Percentiles rank a stretch among this genome's conserved stretches.
Evolutionary conservation across 2,329 filamentous ascomycete genomes (phyloP).

Genomic region (Sordariomycetes sp.): DNA sequence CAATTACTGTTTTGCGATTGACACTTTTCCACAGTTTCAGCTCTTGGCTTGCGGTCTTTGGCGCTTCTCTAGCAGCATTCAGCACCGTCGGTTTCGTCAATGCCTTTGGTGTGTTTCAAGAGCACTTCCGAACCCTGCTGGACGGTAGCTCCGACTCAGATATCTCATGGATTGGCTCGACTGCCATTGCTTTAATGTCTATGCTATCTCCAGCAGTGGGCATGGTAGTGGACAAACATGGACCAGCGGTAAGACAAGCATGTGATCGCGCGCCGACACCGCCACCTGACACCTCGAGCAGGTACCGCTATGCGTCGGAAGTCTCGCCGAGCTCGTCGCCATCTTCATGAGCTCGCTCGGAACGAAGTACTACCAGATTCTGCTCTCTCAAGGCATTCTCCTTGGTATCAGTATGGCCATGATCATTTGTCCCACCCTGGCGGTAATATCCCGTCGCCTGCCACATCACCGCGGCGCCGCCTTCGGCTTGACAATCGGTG

Average conservation of each 20-base stretch:
- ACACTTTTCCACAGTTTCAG: not conserved
- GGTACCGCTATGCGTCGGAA: not conserved
- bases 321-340: conserved; percentile 22
- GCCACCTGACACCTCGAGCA: not conserved
- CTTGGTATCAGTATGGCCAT: conserved; percentile 30
- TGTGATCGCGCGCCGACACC: too few relatives aligned
- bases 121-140: not conserved
- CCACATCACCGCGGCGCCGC: conserved; percentile 34
- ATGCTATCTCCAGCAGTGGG: not conserved
- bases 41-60: not conserved
- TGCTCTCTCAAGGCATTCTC: conserved; percentile 39
- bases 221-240: not conserved
- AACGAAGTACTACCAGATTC: conserved; percentile 39
- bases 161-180: conserved; percentile 1
- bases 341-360: conserved; percentile 35
- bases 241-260: not conserved
- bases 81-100: conserved; percentile 1
- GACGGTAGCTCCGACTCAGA: not conserved
- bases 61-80: not conserved
- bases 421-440: conserved; percentile 32
- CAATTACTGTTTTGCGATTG: not conserved
- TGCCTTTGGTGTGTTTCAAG: conserved; percentile 2
- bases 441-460: conserved; percentile 36
- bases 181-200: not conserved
- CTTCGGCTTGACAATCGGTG: conserved; percentile 33